These are phyloP conservation scores for Carex myosuroides DNA, from an alignment of 176 grass and related monocot genomes.

Conservation along the genomic window DNA sequence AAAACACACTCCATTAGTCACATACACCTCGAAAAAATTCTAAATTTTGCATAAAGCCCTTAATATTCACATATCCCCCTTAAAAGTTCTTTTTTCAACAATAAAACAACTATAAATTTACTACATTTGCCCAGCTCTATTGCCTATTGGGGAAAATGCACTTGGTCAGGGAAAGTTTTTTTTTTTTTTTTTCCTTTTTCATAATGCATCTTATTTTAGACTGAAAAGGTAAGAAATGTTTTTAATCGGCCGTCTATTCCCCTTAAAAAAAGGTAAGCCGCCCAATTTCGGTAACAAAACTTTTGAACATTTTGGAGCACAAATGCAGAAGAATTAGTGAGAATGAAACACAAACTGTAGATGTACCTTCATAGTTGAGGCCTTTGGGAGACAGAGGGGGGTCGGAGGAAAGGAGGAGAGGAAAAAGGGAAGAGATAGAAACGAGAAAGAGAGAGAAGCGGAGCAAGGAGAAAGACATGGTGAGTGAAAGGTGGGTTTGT, in stretches of 20 bases:
- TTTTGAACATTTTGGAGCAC: not conserved
- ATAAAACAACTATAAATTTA: not conserved
- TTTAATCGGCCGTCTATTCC: not conserved
- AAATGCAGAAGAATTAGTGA: not conserved
- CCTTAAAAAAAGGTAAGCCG: not conserved
- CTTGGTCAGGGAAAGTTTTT: not conserved
- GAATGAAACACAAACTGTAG: not conserved
- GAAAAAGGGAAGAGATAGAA: not conserved
- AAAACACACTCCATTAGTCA: constrained; percentile 4
- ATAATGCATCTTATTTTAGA: not conserved
- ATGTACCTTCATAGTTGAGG: constrained; percentile 87
- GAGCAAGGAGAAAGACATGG: not conserved
- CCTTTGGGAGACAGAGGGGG: constrained; percentile 90
- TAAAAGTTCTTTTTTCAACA: not conserved
- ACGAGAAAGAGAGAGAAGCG: not conserved
- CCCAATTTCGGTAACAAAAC: not conserved
- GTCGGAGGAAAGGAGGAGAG: constrained; percentile 36
- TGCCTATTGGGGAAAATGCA: not conserved
- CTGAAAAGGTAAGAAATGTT: not conserved
- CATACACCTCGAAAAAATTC: not conserved
- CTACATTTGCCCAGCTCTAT: not conserved
- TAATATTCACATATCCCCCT: not conserved
- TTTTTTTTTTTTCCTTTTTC: not conserved
- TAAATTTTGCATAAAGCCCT: not conserved
- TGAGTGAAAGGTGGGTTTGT: constrained; percentile 14